Conservation (phyloP, 2,329 filamentous ascomycete species). For the Beauveria brongniartii region DNA sequence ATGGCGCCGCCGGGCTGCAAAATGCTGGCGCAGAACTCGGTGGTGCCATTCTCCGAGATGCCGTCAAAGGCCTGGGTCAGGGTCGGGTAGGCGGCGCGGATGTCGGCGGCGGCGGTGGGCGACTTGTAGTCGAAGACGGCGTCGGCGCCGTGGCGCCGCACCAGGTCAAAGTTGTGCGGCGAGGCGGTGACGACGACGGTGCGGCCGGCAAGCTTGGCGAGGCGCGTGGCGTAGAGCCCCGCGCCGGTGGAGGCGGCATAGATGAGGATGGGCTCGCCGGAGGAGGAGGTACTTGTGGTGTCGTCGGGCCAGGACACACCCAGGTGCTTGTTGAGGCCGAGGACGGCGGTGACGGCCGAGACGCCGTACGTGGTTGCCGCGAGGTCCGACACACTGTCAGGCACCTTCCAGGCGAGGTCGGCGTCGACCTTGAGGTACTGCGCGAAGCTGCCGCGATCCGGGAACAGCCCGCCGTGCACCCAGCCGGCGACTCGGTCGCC, state of each 20-base stretch:
- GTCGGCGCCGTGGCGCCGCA: slow-evolving; percentile 34
- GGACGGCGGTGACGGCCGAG: slow-evolving; percentile 19
- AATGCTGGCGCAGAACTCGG: slow-evolving; percentile 20
- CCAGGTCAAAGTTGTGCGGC: slow-evolving; percentile 31
- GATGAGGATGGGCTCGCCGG: slow-evolving; percentile 25
- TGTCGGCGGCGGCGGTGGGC: slow-evolving; percentile 13
- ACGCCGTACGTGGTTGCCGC: slow-evolving; percentile 23
- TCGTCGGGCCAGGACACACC: slow-evolving; percentile 15
- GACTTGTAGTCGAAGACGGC: slow-evolving; percentile 34
- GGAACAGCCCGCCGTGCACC: slow-evolving; percentile 19
- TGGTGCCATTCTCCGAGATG: slow-evolving; percentile 23
- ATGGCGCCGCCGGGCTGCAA: slow-evolving; percentile 22
- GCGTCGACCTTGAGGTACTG: slow-evolving; percentile 17
- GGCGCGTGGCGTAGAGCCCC: slow-evolving; percentile 38
- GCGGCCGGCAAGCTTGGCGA: slow-evolving; percentile 34
- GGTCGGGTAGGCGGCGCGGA: slow-evolving; percentile 16
- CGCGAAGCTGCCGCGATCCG: slow-evolving; percentile 21
- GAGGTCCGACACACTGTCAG: slow-evolving; percentile 15
- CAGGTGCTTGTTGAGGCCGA: slow-evolving; percentile 18
- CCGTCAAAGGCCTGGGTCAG: slow-evolving; percentile 25
- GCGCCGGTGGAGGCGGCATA: slow-evolving; percentile 43
- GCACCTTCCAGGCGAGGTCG: slow-evolving; percentile 20
- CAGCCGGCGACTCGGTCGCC: slow-evolving; percentile 19
- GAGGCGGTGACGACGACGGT: slow-evolving; percentile 36
- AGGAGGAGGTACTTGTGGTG: slow-evolving; percentile 7